Evolutionary conservation across 2,329 filamentous ascomycete species (phyloP).

Genomic region (Metarhizium rileyi): DNA sequence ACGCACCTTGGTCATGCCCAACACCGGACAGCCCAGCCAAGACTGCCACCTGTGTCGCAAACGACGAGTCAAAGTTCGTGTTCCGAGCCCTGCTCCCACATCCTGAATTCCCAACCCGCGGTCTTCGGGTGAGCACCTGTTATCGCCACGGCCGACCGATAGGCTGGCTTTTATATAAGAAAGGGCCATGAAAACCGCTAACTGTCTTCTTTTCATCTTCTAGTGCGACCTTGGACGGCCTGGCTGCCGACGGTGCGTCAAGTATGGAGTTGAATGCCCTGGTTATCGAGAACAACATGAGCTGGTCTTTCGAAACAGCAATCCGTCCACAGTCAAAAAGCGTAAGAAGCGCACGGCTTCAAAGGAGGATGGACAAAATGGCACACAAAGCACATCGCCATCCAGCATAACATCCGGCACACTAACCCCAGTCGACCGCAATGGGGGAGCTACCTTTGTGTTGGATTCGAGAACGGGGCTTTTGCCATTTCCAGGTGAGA

Average conservation of each 20-base stretch:
- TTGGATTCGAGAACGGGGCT: background rate
- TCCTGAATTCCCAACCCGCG: background rate
- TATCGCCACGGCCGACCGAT: no score
- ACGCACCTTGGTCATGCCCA: constrained; percentile 32
- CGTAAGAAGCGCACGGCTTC: constrained; percentile 18
- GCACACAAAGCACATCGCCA: background rate
- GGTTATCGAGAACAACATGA: constrained; percentile 30
- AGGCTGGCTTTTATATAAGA: no score
- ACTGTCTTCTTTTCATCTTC: background rate
- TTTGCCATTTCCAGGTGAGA: background rate
- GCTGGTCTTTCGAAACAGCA: constrained; percentile 28
- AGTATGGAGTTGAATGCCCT: constrained; percentile 29
- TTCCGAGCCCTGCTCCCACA: background rate
- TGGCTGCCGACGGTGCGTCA: constrained; percentile 29
- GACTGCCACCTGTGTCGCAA: constrained; percentile 32
- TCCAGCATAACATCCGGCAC: background rate
- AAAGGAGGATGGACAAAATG: constrained; percentile 1
- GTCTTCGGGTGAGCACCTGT: no score
- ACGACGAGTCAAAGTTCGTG: constrained; percentile 30
- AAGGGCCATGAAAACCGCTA: background rate
- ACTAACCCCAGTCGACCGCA: constrained; percentile 3
- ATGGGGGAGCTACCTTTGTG: constrained; percentile 6
- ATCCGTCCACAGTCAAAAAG: constrained; percentile 19
- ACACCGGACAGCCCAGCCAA: constrained; percentile 29
- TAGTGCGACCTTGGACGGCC: constrained; percentile 32